These are phyloP conservation scores for Tricholoma matsutake DNA, from an alignment of 768 basidiomycete species.

Conservation along the genomic window DNA sequence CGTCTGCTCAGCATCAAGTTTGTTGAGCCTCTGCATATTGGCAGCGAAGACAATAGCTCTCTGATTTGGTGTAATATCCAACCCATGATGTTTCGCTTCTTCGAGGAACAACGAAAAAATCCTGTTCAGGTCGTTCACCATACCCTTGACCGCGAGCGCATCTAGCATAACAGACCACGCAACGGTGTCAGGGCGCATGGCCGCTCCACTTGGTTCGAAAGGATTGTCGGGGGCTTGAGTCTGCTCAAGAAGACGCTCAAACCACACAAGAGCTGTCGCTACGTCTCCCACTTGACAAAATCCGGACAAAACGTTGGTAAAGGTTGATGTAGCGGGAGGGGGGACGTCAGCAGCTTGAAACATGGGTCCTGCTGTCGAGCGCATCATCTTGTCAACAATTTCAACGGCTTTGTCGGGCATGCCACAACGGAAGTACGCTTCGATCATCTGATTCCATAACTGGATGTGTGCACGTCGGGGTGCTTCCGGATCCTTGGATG, in stretches of 20 bases:
- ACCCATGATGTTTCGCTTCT: constrained; percentile 30
- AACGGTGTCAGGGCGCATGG: constrained; percentile 48
- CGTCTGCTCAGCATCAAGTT: constrained; percentile 15
- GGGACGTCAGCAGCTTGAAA: constrained; percentile 45
- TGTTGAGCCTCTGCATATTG: constrained; percentile 27
- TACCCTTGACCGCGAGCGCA: constrained; percentile 45
- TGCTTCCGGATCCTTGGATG: neutral
- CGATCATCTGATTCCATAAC: constrained; percentile 76
- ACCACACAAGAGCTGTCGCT: constrained; percentile 67
- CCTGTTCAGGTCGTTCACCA: constrained; percentile 53
- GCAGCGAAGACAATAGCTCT: constrained; percentile 39
- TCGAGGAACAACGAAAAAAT: constrained; percentile 42
- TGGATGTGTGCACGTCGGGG: constrained; percentile 36
- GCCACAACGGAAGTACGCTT: constrained; percentile 64
- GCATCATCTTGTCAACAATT: constrained; percentile 71
- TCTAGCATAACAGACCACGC: constrained; percentile 64
- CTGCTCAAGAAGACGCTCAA: constrained; percentile 53
- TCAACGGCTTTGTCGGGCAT: constrained; percentile 60
- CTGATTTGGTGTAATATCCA: constrained; percentile 32
- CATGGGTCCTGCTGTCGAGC: constrained; percentile 33
- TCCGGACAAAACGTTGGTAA: constrained; percentile 57
- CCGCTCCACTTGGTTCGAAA: constrained; percentile 39
- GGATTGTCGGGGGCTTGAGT: constrained; percentile 29
- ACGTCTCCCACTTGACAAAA: constrained; percentile 64
- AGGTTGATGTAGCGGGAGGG: constrained; percentile 59